phyloP scores from a whole-genome alignment of 1,139 yeast genomes.

The Blastobotrys petasosporus region DNA sequence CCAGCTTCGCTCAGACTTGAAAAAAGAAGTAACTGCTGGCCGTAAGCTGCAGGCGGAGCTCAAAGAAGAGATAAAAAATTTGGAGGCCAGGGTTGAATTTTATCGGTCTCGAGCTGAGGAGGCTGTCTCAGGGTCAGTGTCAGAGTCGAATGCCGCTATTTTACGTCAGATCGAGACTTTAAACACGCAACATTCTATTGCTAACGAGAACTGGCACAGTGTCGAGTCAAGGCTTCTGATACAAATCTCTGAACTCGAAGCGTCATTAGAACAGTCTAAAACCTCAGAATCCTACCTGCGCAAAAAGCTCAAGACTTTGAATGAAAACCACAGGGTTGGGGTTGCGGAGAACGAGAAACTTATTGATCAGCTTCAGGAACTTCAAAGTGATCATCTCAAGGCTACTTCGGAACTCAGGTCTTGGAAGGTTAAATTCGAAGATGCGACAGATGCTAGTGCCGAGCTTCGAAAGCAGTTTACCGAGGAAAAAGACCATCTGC shows the following conservation, averaged over 20 bases:
- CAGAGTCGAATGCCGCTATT: conserved; percentile 35
- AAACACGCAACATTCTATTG: conserved; percentile 61
- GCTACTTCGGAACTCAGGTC: conserved; percentile 14
- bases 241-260: conserved; percentile 44
- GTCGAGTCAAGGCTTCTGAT: conserved; percentile 50
- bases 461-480: neutral
- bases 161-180: conserved; percentile 46
- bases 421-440: neutral
- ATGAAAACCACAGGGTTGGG: conserved; percentile 18
- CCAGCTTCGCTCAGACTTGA: conserved; percentile 23
- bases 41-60: conserved; percentile 22
- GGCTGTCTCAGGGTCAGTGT: conserved; percentile 23
- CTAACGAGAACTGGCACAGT: conserved; percentile 61
- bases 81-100: conserved; percentile 42
- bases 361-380: conserved; percentile 30
- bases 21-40: conserved; percentile 15
- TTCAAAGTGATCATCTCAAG: conserved; percentile 23
- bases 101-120: conserved; percentile 40
- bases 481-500: conserved; percentile 16
- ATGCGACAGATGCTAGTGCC: conserved; percentile 12
- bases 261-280: conserved; percentile 33
- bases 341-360: conserved; percentile 24
- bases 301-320: conserved; percentile 22
- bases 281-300: conserved; percentile 24
- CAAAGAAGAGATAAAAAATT: conserved; percentile 27